Base-by-base conservation (phyloP, 805 yeast species). In the Barnettozyma sucrosica region DNA sequence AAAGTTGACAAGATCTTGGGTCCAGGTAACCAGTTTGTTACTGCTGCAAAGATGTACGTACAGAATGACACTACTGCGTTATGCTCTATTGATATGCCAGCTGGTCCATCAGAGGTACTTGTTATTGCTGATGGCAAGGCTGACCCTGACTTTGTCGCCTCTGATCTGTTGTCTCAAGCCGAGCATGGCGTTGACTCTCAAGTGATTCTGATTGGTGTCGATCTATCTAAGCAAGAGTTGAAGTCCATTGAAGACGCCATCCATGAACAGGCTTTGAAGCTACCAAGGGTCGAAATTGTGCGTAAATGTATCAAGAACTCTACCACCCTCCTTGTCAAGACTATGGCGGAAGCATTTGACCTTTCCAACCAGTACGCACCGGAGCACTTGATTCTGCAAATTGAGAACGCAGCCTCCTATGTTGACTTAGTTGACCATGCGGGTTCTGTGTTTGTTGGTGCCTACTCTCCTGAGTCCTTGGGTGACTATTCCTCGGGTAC, bases 131-230 rank as follows among this genome's bases (percentile, higher is more conserved):
- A 93, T 65, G 78, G 74, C 50, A 62, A 76, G 41, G 88, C 97
- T 11, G 96, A 89, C 67, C 92, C 95, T 21, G 96, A 89, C 61
- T 93, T 88, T 66, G 99, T 93, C 26, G 99, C 97, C n/a, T 80
- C 89, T 54, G 99, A 93, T 66, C 75, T 93, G 63, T 74, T 93
- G 50, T 90, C 98, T 0, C 99, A 93, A 71, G 99, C 99, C 25
- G 99, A 93, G 71, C 99, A 93, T 66, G 99, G 99, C 55, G 79
- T 90, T 49, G 99, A 93, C 67, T 93, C 99, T 6, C 99, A 93
- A 74, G 99, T 93, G 30, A 85, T 93, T 48, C 75, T 93, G 61
- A 74, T 92, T 51, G 95, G 97, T 52, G 88, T 92, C 30, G 81
- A 72, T 41, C 74, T 92, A 69, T 69, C 79, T 9, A 70, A 72